phyloP scores from a whole-genome alignment of 2,329 filamentous ascomycete genomes.

The Microcera coccophila region DNA sequence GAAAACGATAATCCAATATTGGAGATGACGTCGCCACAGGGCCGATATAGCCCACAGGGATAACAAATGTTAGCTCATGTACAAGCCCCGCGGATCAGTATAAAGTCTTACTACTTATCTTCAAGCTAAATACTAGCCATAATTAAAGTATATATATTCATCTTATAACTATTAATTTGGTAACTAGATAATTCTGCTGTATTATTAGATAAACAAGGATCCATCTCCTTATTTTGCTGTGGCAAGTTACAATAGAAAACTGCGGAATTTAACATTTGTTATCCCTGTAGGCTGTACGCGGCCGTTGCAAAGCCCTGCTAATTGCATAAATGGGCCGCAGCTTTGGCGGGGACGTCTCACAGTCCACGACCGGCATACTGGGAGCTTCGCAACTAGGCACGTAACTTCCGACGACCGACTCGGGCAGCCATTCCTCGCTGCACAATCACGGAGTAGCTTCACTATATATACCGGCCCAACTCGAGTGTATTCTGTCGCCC shows the following conservation, averaged over 20 bases:
- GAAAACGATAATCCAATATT: slow-evolving; percentile 7
- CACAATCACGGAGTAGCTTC: background rate
- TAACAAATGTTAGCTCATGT: too few species aligned
- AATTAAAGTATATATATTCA: too few species aligned
- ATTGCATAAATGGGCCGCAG: slow-evolving; percentile 12
- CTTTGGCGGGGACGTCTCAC: slow-evolving; percentile 17
- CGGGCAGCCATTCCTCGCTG: slow-evolving; percentile 5
- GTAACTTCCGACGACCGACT: slow-evolving; percentile 24
- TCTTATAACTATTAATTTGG: too few species aligned
- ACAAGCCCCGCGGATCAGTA: too few species aligned
- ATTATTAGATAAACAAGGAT: too few species aligned
- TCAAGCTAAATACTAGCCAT: too few species aligned
- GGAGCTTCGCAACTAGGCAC: slow-evolving; percentile 27
- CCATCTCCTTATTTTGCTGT: too few species aligned
- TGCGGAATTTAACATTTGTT: too few species aligned
- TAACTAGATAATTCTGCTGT: too few species aligned
- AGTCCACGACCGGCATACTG: slow-evolving; percentile 21
- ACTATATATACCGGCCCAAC: background rate
- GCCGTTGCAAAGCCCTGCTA: slow-evolving; percentile 4
- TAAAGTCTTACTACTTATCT: too few species aligned
- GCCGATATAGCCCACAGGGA: too few species aligned
- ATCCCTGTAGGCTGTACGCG: background rate
- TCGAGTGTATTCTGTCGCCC: slow-evolving; percentile 23
- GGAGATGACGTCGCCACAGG: background rate
- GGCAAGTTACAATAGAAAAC: too few species aligned